Base-by-base conservation (phyloP, 2,329 filamentous ascomycete species). In the Metarhizium brunneum region DNA sequence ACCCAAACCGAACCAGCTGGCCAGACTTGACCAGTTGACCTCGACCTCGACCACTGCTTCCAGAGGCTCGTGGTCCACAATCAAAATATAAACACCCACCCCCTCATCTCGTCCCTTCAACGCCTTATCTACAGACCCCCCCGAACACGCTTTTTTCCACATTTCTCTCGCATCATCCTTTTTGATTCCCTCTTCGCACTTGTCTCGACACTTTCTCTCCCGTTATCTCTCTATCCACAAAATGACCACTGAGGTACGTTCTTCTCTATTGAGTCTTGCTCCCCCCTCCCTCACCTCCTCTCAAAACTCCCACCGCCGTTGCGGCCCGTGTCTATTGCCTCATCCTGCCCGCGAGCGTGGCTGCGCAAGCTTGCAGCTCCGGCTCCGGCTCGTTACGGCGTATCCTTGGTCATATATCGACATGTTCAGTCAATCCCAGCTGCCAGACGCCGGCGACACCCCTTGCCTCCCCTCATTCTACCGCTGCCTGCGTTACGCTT, bases 171-270 rank as follows among this genome's bases (percentile, higher is more conserved):
- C 58, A 57, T 58, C 57, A 58, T 58, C 59, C 54, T 62, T 58
- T 57, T 57, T 56, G 55, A 43, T 56, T 53, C n/a, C 30, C 36
- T 54, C 42, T 20, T 36, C 47, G 18, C 49, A 55, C 49, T 30
- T 42, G 16, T 42, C 14, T 36, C 51, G 38, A 50, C 18, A 35
- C 32, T 32, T 50, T 50, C 6, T 11, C 35, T 36, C 36, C 49
- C 56, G 47, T 30, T 42, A 58, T 54, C 47, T 47, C 43, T 42
- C 42, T 53, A 53, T 59, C 53, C 58, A 47, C 53, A 54, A 62
- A 53, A 70, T 70, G 68, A 58, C 68, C 56, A 68, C 66, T 59
- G 68, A 70, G 68, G 68, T 70, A 69, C 60, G 63, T 62, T 42
- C 47, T 54, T 52, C 51, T 43, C 50, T 30, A 25, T 2, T 25